Percentiles rank a stretch among this genome's conserved stretches.
Evolutionary conservation across 108 stramenopile species (phyloP).

Genomic region (Conticribra guillardii): DNA sequence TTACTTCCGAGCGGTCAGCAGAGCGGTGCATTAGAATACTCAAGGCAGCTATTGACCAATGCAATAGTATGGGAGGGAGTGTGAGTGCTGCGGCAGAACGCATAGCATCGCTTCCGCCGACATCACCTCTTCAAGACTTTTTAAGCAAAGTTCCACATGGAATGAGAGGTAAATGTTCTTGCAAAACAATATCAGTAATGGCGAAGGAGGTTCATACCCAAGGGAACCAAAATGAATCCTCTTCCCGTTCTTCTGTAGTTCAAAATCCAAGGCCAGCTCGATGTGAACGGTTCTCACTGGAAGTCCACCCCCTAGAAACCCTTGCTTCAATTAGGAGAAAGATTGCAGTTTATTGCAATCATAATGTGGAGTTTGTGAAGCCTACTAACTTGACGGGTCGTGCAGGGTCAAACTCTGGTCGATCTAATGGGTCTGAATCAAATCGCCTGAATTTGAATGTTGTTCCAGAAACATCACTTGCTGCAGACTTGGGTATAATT

Average conservation of each 20-base stretch:
- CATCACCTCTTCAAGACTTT: constrained; percentile 41
- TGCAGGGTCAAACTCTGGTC: background rate
- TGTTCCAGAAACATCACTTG: constrained; percentile 62
- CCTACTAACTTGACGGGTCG: constrained; percentile 60
- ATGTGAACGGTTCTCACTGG: constrained; percentile 65
- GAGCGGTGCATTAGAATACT: constrained; percentile 86
- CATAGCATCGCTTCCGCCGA: constrained; percentile 38
- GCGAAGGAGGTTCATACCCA: constrained; percentile 40
- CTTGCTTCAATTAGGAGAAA: constrained; percentile 69
- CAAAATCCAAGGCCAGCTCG: constrained; percentile 9
- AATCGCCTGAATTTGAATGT: constrained; percentile 39
- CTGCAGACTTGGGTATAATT: constrained; percentile 76
- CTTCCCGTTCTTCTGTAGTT: constrained; percentile 14
- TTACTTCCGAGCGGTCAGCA: constrained; percentile 63
- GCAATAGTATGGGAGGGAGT: constrained; percentile 57
- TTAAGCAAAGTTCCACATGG: constrained; percentile 70
- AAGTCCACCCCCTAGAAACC: constrained; percentile 88
- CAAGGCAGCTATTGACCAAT: constrained; percentile 75
- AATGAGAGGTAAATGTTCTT: constrained; percentile 77
- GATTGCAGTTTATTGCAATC: constrained; percentile 67
- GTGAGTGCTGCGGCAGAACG: constrained; percentile 58
- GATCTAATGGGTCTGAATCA: constrained; percentile 3
- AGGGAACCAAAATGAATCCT: background rate
- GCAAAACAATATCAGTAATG: constrained; percentile 62
- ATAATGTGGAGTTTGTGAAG: constrained; percentile 56